Percentiles rank a stretch among this genome's conserved stretches.
Conservation (phyloP, 257 asterid species). For the Primulina tabacum region DNA sequence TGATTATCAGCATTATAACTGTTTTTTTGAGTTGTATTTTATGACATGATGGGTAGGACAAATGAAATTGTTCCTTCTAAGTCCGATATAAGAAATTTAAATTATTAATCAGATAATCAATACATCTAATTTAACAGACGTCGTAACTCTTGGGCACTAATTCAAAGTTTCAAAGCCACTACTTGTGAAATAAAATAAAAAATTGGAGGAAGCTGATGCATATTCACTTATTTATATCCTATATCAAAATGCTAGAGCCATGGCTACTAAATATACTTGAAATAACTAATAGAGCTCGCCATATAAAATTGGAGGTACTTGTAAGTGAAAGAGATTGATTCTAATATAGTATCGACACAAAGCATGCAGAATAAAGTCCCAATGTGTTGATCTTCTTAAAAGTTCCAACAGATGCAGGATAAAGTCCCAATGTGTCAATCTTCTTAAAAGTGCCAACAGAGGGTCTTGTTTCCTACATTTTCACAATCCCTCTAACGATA, state of each 20-base stretch:
- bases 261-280: background rate
- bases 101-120: background rate
- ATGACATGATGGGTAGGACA: background rate
- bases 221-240: background rate
- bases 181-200: background rate
- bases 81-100: background rate
- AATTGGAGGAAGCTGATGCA: conserved; percentile 4
- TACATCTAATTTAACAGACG: background rate
- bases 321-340: background rate
- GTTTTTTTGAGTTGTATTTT: background rate
- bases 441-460: background rate
- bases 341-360: background rate
- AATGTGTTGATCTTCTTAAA: too few species aligned
- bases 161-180: background rate
- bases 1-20: background rate
- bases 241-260: background rate
- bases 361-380: too few species aligned
- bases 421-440: too few species aligned
- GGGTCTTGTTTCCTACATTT: background rate
- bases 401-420: background rate
- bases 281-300: background rate
- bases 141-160: background rate
- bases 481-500: background rate
- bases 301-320: background rate
- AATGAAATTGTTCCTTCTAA: background rate